Evolutionary conservation across 306 rosid species (phyloP), one percentile per base, ranked within the genome.

Genomic region (Carpinus fangiana): DNA sequence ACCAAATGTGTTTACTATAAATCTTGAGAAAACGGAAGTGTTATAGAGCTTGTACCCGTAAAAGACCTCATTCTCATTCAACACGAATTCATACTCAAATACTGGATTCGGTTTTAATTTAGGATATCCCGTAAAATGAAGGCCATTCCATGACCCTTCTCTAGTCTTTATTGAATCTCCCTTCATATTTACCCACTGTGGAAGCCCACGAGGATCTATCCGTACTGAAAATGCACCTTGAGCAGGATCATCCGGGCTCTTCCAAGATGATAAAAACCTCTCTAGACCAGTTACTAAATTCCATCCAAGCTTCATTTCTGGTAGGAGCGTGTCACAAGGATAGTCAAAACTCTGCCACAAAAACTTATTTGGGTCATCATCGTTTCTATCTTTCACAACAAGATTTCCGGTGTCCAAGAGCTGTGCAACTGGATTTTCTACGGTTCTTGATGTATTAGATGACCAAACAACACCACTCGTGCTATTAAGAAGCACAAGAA

Each of bases 51-150:
- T 69, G 48, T 65, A 75, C 6, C 21, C 46, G 28, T 41, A 75
- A 26, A 7, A 57, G 54, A 75, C 43, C 14, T 85, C 88, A 14
- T 72, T 12, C 1, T 72, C 72, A 72, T 18, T 75, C 38, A 79
- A 12, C 36, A 18, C 47, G 20, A 73, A 73, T 17, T 18, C 3
- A n/a, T 55, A 18, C 20, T 55, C 10, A 55, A 18, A n/a, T 55
- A 55, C 9, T 20, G 23, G 60, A 55, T 55, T 55, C 12, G 26
- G 26, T n/a, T 12, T 55, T 18, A 55, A n/a, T 2, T 0, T 0
- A 18, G 11, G 60, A 55, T 0, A 5, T 8, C 60, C 60, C 60
- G 60, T 17, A n/a, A 18, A 55, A 17, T 1, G 1, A 55, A 18
- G 26, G 26, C 60, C 60, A 55, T 55, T 55, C 60, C 60, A 55